Evolutionary conservation across 164 flowering plant species (phyloP), one percentile per base, ranked within the genome.

Genomic region (Aristolochia californica): DNA sequence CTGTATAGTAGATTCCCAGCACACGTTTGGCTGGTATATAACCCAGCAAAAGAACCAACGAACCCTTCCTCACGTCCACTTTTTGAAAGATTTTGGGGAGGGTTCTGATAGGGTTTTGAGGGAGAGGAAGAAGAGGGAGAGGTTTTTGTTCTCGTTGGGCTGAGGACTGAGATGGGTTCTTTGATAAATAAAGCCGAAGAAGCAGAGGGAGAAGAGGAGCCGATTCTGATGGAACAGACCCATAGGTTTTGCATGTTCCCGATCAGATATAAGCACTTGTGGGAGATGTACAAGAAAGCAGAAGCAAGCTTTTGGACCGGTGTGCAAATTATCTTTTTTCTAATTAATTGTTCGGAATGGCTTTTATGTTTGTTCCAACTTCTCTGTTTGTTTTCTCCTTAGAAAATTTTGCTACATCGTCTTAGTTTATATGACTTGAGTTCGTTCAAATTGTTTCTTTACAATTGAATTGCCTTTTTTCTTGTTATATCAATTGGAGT

Each of bases 261-360:
- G 10, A 70, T 88, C 49, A 69, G 74, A 48, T 85, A 83, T 60
- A 65, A 75, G 30, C 81, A 74, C 53, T 57, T 88, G n/a, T 88
- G 96, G 96, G 96, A 88, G 78, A 81, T 88, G 91, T 88, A 88
- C 72, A 88, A 88, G 79, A 88, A 85, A 66, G 88, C 89, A 14
- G 67, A 72, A 58, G 93, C 96, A 55, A 79, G 87, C 64, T 82
- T 88, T 49, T 88, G 96, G 93, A 83, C 96, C 2, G 94, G 90
- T 86, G 72, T 24, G 61, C 24, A 18, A 25, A 23, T 34, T 9
- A 16, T 27, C 56, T 34, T 34, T 20, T 48, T 17, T 50, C 34
- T 48, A 1, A 47, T 20, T 17, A 11, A 5, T 47, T 47, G 4
- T 17, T 47, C n/a, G 50, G 18, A 17, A 14, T 47, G 50, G 50